Conservation (phyloP, 1,284 basidiomycete genomes). For the Trametes versicolor region DNA sequence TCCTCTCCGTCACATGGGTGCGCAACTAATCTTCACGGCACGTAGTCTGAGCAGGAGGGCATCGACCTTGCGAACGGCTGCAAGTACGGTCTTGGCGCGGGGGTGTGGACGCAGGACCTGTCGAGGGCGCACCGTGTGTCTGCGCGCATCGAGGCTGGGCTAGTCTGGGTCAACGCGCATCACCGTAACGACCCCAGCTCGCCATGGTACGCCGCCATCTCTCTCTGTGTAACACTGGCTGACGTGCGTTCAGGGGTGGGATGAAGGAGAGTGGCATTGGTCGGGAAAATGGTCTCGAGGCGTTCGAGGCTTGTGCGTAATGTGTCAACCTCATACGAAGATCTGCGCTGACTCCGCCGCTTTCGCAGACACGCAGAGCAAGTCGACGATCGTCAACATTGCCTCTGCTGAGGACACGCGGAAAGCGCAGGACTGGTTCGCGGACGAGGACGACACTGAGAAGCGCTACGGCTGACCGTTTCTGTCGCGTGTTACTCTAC, state of each 20-base stretch:
- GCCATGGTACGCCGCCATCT: constrained; percentile 67
- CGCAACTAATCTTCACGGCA: neutral
- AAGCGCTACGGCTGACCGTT: constrained; percentile 43
- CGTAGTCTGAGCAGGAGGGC: constrained; percentile 71
- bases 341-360: neutral
- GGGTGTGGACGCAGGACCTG: constrained; percentile 81
- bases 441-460: constrained; percentile 52
- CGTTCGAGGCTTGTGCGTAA: constrained; percentile 75
- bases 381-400: constrained; percentile 79
- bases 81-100: constrained; percentile 84
- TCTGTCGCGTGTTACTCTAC: neutral
- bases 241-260: constrained; percentile 68
- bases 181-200: constrained; percentile 89
- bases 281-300: constrained; percentile 83
- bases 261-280: constrained; percentile 89
- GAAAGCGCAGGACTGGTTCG: constrained; percentile 80
- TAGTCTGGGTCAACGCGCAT: constrained; percentile 89
- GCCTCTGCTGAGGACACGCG: constrained; percentile 67
- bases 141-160: constrained; percentile 71
- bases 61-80: constrained; percentile 76
- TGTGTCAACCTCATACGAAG: constrained; percentile 45
- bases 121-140: constrained; percentile 79
- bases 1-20: neutral
- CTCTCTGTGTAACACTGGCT: neutral
- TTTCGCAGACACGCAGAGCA: constrained; percentile 77